phyloP scores from a whole-genome alignment of 192 early-diverging fungal species.

The Coemansia sp. region DNA sequence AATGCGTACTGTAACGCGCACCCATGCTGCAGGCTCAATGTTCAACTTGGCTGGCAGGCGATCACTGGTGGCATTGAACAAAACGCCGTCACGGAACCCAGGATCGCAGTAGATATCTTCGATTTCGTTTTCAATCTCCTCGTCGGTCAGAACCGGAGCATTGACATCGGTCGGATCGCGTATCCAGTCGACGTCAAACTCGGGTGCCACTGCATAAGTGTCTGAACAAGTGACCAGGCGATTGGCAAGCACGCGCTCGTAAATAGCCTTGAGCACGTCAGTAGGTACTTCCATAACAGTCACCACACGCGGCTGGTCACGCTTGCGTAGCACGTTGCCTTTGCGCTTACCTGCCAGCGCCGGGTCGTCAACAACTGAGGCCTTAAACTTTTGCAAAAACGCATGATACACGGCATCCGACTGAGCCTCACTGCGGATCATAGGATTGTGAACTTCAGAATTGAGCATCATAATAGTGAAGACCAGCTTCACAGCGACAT shows the following conservation, averaged over 20 bases:
- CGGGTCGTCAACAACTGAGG: conserved; percentile 53
- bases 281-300: conserved; percentile 53
- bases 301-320: conserved; percentile 55
- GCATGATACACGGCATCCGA: conserved; percentile 45
- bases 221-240: conserved; percentile 50
- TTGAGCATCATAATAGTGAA: conserved; percentile 54
- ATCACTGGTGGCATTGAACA: conserved; percentile 55
- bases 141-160: conserved; percentile 39
- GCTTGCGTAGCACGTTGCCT: conserved; percentile 55
- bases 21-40: conserved; percentile 41
- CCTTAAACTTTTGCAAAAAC: conserved; percentile 47
- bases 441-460: conserved; percentile 54
- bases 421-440: conserved; percentile 39
- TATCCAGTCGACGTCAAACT: conserved; percentile 52
- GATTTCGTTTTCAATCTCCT: conserved; percentile 35
- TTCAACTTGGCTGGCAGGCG: conserved; percentile 48
- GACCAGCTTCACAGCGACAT: conserved; percentile 50
- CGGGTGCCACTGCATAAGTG: conserved; percentile 40
- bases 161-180: conserved; percentile 28
- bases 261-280: conserved; percentile 38
- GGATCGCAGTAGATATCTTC: conserved; percentile 55
- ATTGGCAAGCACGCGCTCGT: conserved; percentile 38
- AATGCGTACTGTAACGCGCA: conserved; percentile 52
- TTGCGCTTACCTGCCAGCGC: conserved; percentile 48
- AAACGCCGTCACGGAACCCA: conserved; percentile 49